Evolutionary conservation across 2,329 filamentous ascomycete genomes (phyloP), one percentile per base, ranked within the genome.

Genomic region (Exophiala dermatitidis): DNA sequence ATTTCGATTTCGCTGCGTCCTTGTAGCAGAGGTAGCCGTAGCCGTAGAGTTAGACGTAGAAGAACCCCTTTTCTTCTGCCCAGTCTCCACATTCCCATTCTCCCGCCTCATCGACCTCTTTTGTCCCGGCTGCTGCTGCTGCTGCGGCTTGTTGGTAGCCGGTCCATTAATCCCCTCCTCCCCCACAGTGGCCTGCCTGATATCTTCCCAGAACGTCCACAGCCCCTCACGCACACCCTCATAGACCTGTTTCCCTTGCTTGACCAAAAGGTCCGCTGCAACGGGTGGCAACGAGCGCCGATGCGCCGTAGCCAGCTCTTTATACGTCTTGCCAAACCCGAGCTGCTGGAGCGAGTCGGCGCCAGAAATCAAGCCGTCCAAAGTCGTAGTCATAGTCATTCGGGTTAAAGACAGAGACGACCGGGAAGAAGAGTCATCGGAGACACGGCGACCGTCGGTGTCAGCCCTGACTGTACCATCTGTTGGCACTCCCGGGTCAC

Each of bases 131-230:
- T 67, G 65, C 42, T 67, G 66, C 19, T 57, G 49, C n/a, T n/a
- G n/a, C n/a, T n/a, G n/a, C n/a, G n/a, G n/a, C n/a, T n/a, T n/a
- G n/a, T n/a, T n/a, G n/a, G 48, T 42, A 12, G 43, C 47, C 4
- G 54, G 55, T 4, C 60, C 84, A 56, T 77, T 82, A 58, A 89
- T 81, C 10, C 84, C 88, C 72, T 98, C 93, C 50, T 98, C 93
- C 28, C 93, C 93, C 4, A 98, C 90, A 0, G 93, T 95, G 9
- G 91, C 94, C 70, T 97, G 93, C 61, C 90, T 81, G 45, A 98
- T 82, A 66, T 98, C 93, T 68, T 97, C 93, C 55, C 95, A 83
- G 70, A 98, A 98, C 1, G 88, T 95, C 82, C 87, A 90, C 46
- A 98, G 73, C 1, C 93, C 91, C 48, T 93, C 82, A 67, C 85